A percentile compares a stretch with the other conserved stretches of the same genome.
Evolutionary conservation across 2,329 filamentous ascomycete genomes (phyloP).

Genomic region (Fusarium vanettenii): DNA sequence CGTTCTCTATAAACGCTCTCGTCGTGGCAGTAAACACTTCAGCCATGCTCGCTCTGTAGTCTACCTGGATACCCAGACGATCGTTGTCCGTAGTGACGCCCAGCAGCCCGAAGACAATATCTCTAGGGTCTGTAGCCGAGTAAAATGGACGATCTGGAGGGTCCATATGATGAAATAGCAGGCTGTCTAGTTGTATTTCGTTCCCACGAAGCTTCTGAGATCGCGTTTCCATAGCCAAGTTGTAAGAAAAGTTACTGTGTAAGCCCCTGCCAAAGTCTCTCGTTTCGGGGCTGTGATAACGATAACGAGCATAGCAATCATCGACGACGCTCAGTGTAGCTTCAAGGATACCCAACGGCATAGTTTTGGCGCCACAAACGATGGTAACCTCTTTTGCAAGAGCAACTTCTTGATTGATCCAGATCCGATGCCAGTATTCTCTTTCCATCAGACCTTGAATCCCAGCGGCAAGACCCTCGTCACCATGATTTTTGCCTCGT

Average conservation of each 20-base stretch:
- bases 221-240: neutral
- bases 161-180: neutral
- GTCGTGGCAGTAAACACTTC: neutral
- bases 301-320: neutral
- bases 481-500: neutral
- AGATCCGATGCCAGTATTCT: neutral
- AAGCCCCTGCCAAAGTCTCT: neutral
- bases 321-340: neutral
- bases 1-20: neutral
- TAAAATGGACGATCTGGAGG: neutral
- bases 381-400: neutral
- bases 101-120: constrained; percentile 31
- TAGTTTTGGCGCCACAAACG: neutral
- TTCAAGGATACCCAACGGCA: neutral
- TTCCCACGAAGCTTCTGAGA: neutral
- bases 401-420: constrained; percentile 3
- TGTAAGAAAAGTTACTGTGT: neutral
- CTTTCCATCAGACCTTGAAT: neutral
- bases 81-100: constrained; percentile 13
- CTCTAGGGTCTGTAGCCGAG: constrained; percentile 30
- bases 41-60: neutral
- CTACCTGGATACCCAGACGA: neutral
- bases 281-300: neutral
- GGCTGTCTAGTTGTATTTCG: neutral
- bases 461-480: neutral